phyloP scores from a whole-genome alignment of 257 asterid species.

The Solanum raphanifolium region DNA sequence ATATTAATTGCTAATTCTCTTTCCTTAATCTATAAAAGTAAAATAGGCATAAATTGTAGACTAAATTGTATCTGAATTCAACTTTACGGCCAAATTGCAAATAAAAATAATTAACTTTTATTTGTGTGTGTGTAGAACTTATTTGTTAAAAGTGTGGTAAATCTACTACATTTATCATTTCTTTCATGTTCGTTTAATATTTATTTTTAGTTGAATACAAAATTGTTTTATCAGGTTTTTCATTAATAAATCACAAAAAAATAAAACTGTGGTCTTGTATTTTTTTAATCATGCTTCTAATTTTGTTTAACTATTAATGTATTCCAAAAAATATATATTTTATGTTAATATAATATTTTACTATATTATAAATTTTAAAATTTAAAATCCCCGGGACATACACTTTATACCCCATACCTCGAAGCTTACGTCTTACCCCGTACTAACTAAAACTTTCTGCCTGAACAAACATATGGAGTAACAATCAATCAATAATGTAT shows the following conservation, averaged over 20 bases:
- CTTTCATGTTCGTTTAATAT: not conserved
- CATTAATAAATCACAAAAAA: not conserved
- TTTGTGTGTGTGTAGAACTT: too few relatives aligned
- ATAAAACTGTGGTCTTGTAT: not conserved
- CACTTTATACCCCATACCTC: too few relatives aligned
- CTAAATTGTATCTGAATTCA: not conserved
- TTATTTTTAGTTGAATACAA: not conserved
- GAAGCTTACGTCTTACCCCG: too few relatives aligned
- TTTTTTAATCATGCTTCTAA: not conserved
- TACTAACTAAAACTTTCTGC: too few relatives aligned
- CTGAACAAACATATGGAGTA: too few relatives aligned
- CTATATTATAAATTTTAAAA: too few relatives aligned
- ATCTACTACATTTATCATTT: not conserved
- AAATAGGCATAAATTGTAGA: not conserved
- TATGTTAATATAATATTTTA: too few relatives aligned
- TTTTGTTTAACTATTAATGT: too few relatives aligned
- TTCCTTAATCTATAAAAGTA: not conserved
- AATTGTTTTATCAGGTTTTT: not conserved
- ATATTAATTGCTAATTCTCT: not conserved
- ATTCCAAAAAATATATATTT: too few relatives aligned
- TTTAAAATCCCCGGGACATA: too few relatives aligned
- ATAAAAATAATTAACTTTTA: not conserved
- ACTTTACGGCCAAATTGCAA: not conserved
- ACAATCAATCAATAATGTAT: too few relatives aligned
- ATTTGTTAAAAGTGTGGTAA: not conserved